Base-by-base conservation (phyloP, 768 basidiomycete genomes). In the Podaxis sp. region DNA sequence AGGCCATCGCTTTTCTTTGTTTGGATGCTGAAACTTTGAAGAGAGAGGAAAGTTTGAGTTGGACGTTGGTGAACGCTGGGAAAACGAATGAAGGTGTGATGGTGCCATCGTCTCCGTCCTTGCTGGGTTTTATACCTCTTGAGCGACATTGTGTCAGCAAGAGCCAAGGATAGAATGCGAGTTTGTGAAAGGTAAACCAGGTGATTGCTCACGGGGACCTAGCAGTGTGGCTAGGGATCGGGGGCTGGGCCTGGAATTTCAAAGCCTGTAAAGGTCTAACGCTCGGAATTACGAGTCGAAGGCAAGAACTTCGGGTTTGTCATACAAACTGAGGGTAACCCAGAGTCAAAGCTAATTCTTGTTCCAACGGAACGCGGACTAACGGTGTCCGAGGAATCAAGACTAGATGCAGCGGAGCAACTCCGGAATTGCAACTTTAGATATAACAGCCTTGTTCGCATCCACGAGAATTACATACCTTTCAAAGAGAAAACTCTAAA, bases 1-100 rank as follows among this genome's bases (percentile, higher is more conserved):
- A 28, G 20, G 50, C 38, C 38, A 60, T 53, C 59, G 38, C 49
- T 60, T 60, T 59, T 60, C 51, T 60, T 60, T 50, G 17, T 52
- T 57, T 52, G 51, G 59, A 53, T 53, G 59, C 10, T 11, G 49
- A 26, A 11, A 4, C 6, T 20, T 28, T 41, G 13, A 30, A 60
- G 58, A 20, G 50, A 44, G 24, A 12, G 22, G 48, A 60, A 24
- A n/a, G 56, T 3, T 33, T 33, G 33, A 33, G 10, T 2, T 33
- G 33, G 33, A 33, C 7, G 33, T 33, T 8, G 3, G 8, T 33
- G 33, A 33, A 33, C 33, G 22, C 6, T n/a, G 36, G 22, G 15
- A 12, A 40, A 17, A 55, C 3, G 12, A 48, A 17, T 20, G 57
- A 48, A 12, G 4, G 17, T 38, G 12, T 37, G 36, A 17, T 33